Percentiles rank a stretch among this genome's conserved stretches.
Evolutionary conservation across 257 asterid genomes (phyloP).

Genomic region (Oldenlandia corymbosa): DNA sequence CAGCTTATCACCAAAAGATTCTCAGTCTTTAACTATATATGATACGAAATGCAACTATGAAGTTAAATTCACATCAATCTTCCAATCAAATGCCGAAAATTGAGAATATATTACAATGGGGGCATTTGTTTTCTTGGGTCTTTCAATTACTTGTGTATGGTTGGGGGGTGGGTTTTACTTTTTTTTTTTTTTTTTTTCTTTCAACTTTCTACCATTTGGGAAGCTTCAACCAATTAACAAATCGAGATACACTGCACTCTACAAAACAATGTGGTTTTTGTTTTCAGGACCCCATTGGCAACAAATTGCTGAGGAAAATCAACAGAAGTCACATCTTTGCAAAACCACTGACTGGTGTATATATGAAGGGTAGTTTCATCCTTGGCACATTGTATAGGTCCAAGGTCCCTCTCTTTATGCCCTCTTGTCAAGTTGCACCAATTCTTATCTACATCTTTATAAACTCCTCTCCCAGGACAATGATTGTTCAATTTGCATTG

Average conservation of each 20-base stretch:
- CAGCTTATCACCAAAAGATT: too few relatives aligned
- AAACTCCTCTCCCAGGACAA: background rate
- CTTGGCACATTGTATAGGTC: slow-evolving; percentile 18
- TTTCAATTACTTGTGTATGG: too few relatives aligned
- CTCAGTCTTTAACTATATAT: background rate
- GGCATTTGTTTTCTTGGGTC: slow-evolving; percentile 16
- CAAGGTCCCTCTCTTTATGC: slow-evolving; percentile 23
- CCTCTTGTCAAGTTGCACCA: slow-evolving; percentile 19
- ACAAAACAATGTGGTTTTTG: slow-evolving; percentile 25
- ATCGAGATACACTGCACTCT: slow-evolving; percentile 24
- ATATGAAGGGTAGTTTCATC: slow-evolving; percentile 4
- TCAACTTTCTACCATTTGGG: background rate
- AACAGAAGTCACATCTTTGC: slow-evolving; percentile 21
- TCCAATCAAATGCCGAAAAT: slow-evolving; percentile 35
- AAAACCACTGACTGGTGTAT: slow-evolving; percentile 5
- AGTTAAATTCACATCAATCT: slow-evolving; percentile 3
- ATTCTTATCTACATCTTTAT: slow-evolving; percentile 17
- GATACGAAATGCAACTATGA: background rate
- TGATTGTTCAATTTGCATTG: slow-evolving; percentile 42
- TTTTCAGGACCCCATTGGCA: slow-evolving; percentile 29
- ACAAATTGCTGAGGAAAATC: slow-evolving; percentile 21
- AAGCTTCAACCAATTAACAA: slow-evolving; percentile 10
- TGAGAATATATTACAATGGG: slow-evolving; percentile 32
- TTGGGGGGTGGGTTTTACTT: too few relatives aligned
- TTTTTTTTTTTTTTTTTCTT: too few relatives aligned